These are phyloP conservation scores for Cryphonectria carpinicola DNA, from an alignment of 2,329 filamentous ascomycete species.

Conservation along the genomic window DNA sequence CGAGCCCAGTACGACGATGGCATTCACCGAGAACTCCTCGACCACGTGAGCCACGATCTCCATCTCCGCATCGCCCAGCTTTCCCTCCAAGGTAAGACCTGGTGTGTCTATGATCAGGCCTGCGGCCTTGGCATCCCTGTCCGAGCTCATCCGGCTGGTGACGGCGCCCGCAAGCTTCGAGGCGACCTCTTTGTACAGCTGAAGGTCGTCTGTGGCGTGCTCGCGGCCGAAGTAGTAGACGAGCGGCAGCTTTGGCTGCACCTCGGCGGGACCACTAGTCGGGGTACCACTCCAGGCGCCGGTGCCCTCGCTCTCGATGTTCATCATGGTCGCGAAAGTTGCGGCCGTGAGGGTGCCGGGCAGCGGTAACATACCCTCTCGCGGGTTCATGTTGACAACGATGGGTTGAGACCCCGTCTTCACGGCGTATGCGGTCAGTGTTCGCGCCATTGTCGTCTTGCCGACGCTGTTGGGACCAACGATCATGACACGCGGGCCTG, in stretches of 20 bases:
- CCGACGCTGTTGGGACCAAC: conserved; percentile 78
- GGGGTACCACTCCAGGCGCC: conserved; percentile 89
- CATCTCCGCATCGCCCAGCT: conserved; percentile 55
- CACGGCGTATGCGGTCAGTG: conserved; percentile 78
- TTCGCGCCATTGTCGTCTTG: conserved; percentile 81
- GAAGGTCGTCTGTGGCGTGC: conserved; percentile 72
- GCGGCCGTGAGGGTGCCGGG: conserved; percentile 84
- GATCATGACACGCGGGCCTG: conserved; percentile 83
- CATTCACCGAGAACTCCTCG: conserved; percentile 70
- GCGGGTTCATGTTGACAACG: conserved; percentile 82
- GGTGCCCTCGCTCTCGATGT: conserved; percentile 71
- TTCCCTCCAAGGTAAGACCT: conserved; percentile 67
- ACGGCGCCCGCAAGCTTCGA: conserved; percentile 79
- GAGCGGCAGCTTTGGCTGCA: conserved; percentile 89
- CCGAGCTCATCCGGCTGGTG: conserved; percentile 76
- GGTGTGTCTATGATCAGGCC: conserved; percentile 89
- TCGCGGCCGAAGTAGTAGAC: conserved; percentile 85
- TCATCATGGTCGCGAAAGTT: conserved; percentile 85
- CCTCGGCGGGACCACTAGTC: conserved; percentile 83
- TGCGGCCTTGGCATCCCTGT: conserved; percentile 69
- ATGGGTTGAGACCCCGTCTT: conserved; percentile 75
- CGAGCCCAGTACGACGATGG: conserved; percentile 81
- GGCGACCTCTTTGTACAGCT: conserved; percentile 73
- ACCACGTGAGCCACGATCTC: conserved; percentile 81
- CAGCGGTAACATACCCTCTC: conserved; percentile 76